Conservation (phyloP, 2,329 filamentous ascomycete genomes). For the Talaromyces piceae region DNA sequence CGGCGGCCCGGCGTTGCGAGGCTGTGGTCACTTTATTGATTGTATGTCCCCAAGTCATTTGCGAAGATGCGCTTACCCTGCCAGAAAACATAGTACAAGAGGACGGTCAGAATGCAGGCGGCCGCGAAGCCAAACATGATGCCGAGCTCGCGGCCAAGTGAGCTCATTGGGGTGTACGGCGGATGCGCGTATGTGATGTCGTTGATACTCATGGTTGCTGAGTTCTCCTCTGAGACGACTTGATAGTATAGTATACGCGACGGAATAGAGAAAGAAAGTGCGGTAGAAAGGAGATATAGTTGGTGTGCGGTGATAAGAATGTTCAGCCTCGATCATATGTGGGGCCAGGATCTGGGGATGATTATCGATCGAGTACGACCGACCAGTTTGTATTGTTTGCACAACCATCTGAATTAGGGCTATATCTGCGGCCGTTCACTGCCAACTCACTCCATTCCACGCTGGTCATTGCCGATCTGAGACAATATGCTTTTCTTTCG, state of each 20-base stretch:
- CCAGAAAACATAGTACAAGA: constrained; percentile 29
- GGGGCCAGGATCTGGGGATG: too few relatives aligned
- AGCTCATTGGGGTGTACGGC: constrained; percentile 23
- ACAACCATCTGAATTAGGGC: too few relatives aligned
- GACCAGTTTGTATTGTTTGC: too few relatives aligned
- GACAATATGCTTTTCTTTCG: not conserved
- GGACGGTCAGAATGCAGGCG: constrained; percentile 26
- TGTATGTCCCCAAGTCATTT: not conserved
- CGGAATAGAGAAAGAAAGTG: not conserved
- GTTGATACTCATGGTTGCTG: constrained; percentile 14
- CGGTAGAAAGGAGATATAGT: not conserved
- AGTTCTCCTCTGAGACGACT: constrained; percentile 9
- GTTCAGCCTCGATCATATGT: too few relatives aligned
- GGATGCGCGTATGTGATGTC: constrained; percentile 16
- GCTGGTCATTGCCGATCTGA: not conserved
- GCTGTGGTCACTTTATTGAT: constrained; percentile 10
- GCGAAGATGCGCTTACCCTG: constrained; percentile 16
- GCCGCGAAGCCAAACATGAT: constrained; percentile 33
- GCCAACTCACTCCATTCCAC: not conserved
- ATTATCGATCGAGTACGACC: not conserved
- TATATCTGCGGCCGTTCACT: too few relatives aligned
- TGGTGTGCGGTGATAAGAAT: not conserved
- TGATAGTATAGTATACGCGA: not conserved
- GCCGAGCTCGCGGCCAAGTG: constrained; percentile 30
- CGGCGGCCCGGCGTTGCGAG: constrained; percentile 18